Evolutionary conservation across 495 filamentous ascomycete species (phyloP), one percentile per base, ranked within the genome.

Genomic region (Hyaloscypha variabilis): DNA sequence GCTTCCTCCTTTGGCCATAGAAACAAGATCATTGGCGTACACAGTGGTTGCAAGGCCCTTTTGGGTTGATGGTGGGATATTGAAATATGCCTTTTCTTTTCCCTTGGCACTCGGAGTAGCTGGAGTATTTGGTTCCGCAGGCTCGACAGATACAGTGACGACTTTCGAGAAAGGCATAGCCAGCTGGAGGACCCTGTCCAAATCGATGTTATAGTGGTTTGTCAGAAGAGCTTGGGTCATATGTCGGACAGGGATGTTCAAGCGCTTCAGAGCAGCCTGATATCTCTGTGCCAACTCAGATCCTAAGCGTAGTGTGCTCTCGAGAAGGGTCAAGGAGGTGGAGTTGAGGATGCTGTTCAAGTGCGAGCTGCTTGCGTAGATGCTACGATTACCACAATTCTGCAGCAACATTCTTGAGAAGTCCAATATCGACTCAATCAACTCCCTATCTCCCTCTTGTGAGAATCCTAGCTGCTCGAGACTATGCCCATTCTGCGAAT

Each of bases 341-440:
- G 90, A 93, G 71, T 96, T 91, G 63, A 99, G 84, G 39, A 99
- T 82, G 70, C 92, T 88, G 68, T 92, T 91, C 36, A 99, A 79
- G 62, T 94, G 91, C 64, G 74, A 82, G 69, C 94, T 97, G 78
- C 96, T 98, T 63, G 86, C 89, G 73, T 99, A 99, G 56, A 99
- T 85, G 78, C 94, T 97, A 70, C 96, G 85, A 71, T 99, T 99
- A 62, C 95, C 96, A 80, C 96, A 98, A 73, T 95, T 95, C 74
- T 97, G 91, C 46, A 97, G 79, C 17, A 99, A 83, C 64, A 96
- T 83, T 61, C 86, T 83, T 29, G 94, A 96, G 75, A 99, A 99
- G 34, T 85, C 80, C 55, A 98, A 80, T 55, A 97, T 83, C 6
- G 85, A 81, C 69, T 94, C 90, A 60, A 97, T 76, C 62, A 99